Evolutionary conservation across 73 alveolate genomes (phyloP), one percentile per base, ranked within the genome.

Genomic region (Paramecium biaurelia): DNA sequence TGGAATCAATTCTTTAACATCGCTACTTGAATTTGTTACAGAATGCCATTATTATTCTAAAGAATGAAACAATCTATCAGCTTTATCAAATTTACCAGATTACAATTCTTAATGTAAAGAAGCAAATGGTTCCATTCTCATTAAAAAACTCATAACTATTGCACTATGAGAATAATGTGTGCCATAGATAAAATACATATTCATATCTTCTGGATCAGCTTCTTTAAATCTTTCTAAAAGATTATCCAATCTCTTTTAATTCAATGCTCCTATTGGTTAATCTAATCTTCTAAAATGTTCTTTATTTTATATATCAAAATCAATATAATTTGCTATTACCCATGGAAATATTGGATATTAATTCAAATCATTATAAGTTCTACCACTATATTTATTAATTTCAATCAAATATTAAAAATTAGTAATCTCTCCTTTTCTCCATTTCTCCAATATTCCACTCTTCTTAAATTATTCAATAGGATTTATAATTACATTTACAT

Each of bases 341-440:
- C 99, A 98, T 1, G 99, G 99, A 86, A 97, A 98, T 11, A 98
- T 98, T 21, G 99, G 99, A 92, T 98, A 98, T 90, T 98, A 97
- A 70, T 82, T 89, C 18, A 70, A 93, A 92, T 41, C 98, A 93
- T 92, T 93, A 95, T 85, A 95, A 93, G 85, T 93, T 95, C 94
- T 89, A 1, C 94, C 94, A 32, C 96, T 88, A 34, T 97, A 96
- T 37, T 94, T 84, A 90, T 96, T 97, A n/a, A 98, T 93, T 67
- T 97, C 98, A 15, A 95, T 92, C 30, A 95, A 92, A 58, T 95
- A 92, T 57, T 93, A 89, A 49, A 93, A 96, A 76, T 93, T 90
- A 26, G 97, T 94, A 85, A 92, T 93, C 68, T 96, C 92, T 93
- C 95, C 95, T 72, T 95, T 96, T 92, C 95, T 97, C 92, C 97